phyloP scores from a whole-genome alignment of 2,329 filamentous ascomycete genomes.

The Zymoseptoria tritici region DNA sequence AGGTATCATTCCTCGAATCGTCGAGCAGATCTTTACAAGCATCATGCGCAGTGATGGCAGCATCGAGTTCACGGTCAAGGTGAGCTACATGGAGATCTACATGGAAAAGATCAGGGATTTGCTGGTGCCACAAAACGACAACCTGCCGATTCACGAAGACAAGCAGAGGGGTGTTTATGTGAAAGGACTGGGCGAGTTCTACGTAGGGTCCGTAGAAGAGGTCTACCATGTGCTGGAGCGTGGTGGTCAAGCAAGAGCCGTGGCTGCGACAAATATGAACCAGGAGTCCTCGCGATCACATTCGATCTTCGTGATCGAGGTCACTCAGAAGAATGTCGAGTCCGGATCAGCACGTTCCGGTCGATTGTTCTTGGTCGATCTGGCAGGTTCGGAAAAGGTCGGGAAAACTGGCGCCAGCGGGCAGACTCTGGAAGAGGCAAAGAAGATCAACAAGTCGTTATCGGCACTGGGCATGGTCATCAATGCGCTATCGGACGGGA shows the following conservation, averaged over 20 bases:
- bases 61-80: conserved; percentile 97
- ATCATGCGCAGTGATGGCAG: conserved; percentile 86
- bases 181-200: conserved; percentile 88
- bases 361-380: conserved; percentile 92
- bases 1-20: conserved; percentile 93
- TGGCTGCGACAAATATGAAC: conserved; percentile 98
- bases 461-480: conserved; percentile 98
- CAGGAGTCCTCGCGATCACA: conserved; percentile 96
- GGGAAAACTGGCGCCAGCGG: conserved; percentile 97
- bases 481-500: conserved; percentile 91
- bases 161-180: conserved; percentile 95
- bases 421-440: conserved; percentile 94
- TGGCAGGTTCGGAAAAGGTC: conserved; percentile 97
- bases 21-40: conserved; percentile 94
- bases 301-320: conserved; percentile 94
- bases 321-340: conserved; percentile 96
- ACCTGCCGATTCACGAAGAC: conserved; percentile 94
- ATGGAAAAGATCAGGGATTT: conserved; percentile 98
- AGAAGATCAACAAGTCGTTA: conserved; percentile 99
- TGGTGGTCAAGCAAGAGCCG: conserved; percentile 81
- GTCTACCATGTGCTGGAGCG: conserved; percentile 96
- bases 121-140: conserved; percentile 86
- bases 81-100: conserved; percentile 99
- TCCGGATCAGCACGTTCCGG: conserved; percentile 94
- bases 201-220: conserved; percentile 90